phyloP scores from a whole-genome alignment of 306 rosid genomes.

The Psophocarpus tetragonolobus region DNA sequence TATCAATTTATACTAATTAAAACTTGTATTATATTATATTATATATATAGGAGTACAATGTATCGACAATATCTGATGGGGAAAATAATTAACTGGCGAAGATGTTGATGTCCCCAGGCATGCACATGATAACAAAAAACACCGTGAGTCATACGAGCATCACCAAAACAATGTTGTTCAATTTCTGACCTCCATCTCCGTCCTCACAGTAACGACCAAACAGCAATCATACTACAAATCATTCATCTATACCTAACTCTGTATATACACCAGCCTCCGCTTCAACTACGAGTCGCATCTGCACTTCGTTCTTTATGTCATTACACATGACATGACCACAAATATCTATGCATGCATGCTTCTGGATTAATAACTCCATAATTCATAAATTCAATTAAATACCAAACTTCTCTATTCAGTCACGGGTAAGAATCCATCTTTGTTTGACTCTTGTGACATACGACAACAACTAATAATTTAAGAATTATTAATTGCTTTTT shows the following conservation, averaged over 20 bases:
- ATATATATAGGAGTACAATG: no score
- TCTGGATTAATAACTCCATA: neutral
- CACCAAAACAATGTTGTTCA: neutral
- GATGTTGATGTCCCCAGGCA: neutral
- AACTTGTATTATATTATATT: no score
- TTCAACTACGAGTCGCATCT: constrained; percentile 1
- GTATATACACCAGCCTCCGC: neutral
- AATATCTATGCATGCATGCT: neutral
- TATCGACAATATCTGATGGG: no score
- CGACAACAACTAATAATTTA: no score
- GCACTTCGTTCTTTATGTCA: neutral
- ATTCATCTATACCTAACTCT: neutral
- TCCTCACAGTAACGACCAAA: neutral
- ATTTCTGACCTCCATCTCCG: neutral
- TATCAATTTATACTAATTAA: no score
- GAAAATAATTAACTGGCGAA: neutral
- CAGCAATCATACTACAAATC: neutral
- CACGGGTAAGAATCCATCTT: neutral
- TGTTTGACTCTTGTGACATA: neutral
- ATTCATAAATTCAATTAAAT: neutral
- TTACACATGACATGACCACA: neutral
- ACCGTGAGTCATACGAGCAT: neutral
- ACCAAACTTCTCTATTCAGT: neutral
- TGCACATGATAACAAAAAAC: neutral
- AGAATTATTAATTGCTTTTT: neutral